Percentiles rank a stretch among this genome's conserved stretches.
These are phyloP conservation scores for Sugiyamaella lignohabitans DNA, from an alignment of 805 yeast species.

Conservation along the genomic window DNA sequence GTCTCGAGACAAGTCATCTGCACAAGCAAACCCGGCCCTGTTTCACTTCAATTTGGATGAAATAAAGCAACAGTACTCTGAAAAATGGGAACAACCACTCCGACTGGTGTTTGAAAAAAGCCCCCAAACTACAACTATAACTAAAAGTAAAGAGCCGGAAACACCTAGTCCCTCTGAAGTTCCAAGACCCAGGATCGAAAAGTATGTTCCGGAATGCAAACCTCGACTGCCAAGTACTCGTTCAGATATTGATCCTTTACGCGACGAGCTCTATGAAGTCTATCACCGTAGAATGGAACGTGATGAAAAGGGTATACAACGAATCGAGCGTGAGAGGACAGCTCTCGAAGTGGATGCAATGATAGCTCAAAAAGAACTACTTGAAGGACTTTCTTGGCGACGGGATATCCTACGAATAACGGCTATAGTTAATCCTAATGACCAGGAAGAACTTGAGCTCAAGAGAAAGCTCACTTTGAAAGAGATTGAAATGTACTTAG, in stretches of 20 bases:
- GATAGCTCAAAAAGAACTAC: constrained; percentile 36
- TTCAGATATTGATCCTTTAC: constrained; percentile 38
- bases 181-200: not conserved
- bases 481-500: constrained; percentile 37
- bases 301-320: constrained; percentile 56
- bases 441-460: constrained; percentile 43
- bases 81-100: not conserved
- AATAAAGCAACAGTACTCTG: not conserved
- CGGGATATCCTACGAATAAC: constrained; percentile 43
- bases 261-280: constrained; percentile 38
- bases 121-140: too few species aligned
- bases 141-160: not conserved
- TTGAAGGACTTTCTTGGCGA: constrained; percentile 45
- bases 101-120: not conserved
- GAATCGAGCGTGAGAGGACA: constrained; percentile 47
- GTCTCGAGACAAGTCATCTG: not conserved
- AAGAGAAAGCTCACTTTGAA: constrained; percentile 49
- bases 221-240: not conserved
- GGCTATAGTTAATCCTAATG: constrained; percentile 40
- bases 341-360: constrained; percentile 51
- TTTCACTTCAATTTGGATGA: not conserved
- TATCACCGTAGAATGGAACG: constrained; percentile 57
- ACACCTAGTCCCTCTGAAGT: not conserved
- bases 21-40: not conserved
- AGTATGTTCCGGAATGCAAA: not conserved